phyloP scores from a whole-genome alignment of 1,139 yeast species.

The Diutina siamensis region DNA sequence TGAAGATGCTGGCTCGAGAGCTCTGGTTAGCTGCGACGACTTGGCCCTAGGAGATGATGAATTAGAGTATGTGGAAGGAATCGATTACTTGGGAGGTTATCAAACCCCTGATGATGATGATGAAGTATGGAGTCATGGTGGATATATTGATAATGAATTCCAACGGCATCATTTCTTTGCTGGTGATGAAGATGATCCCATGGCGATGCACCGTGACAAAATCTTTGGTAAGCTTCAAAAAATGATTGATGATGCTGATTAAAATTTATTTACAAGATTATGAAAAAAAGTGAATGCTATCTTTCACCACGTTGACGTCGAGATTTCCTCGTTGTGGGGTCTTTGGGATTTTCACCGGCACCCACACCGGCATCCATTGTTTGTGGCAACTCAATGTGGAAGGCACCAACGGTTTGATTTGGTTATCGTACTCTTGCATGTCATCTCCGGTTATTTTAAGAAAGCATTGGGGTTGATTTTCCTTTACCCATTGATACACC shows the following conservation, averaged over 20 bases:
- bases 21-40: slow-evolving; percentile 13
- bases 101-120: slow-evolving; percentile 9
- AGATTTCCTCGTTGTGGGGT: slow-evolving; percentile 24
- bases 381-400: background rate
- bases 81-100: slow-evolving; percentile 11
- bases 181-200: slow-evolving; percentile 43
- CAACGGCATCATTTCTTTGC: slow-evolving; percentile 40
- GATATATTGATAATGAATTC: slow-evolving; percentile 10
- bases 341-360: slow-evolving; percentile 17
- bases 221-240: slow-evolving; percentile 46
- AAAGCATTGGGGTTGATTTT: background rate
- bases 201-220: slow-evolving; percentile 52
- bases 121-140: slow-evolving; percentile 13
- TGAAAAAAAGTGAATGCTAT: slow-evolving; percentile 29
- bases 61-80: slow-evolving; percentile 7
- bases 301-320: slow-evolving; percentile 21
- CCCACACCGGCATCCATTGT: slow-evolving; percentile 9
- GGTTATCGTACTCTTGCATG: too few species aligned
- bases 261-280: slow-evolving; percentile 9
- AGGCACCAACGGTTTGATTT: background rate
- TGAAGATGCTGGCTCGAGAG: slow-evolving; percentile 47
- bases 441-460: too few species aligned
- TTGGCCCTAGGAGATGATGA: slow-evolving; percentile 10
- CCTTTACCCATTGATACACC: slow-evolving; percentile 10
- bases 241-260: slow-evolving; percentile 24